phyloP scores from a whole-genome alignment of 495 filamentous ascomycete species.

The Hypoxylon lenormandii region DNA sequence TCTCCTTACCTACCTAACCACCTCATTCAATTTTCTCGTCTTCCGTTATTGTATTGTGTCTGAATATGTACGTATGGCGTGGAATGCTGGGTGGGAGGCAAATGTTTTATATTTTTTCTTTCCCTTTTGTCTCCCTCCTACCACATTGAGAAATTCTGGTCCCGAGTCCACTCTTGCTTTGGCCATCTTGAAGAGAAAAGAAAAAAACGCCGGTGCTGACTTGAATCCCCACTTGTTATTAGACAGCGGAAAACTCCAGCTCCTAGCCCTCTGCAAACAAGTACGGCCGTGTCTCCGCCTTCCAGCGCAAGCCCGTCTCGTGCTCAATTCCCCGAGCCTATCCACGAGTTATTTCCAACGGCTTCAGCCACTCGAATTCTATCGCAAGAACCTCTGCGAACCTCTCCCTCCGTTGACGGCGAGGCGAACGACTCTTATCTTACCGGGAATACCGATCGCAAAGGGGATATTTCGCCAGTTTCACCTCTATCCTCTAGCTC shows the following conservation, averaged over 20 bases:
- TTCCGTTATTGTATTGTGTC: conserved; percentile 11
- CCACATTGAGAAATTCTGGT: conserved; percentile 28
- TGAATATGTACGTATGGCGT: conserved; percentile 23
- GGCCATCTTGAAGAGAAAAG: conserved; percentile 16
- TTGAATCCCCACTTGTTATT: conserved; percentile 54
- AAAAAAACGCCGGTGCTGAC: conserved; percentile 46
- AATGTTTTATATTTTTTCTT: conserved; percentile 17
- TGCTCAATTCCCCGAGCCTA: conserved; percentile 51
- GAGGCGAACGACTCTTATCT: conserved; percentile 8
- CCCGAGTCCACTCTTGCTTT: conserved; percentile 3
- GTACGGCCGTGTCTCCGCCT: conserved; percentile 55
- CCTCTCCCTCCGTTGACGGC: conserved; percentile 23
- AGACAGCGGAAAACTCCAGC: conserved; percentile 57
- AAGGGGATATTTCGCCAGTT: conserved; percentile 29
- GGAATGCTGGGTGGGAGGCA: conserved; percentile 42
- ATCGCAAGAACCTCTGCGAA: conserved; percentile 53
- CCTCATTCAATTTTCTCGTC: not conserved
- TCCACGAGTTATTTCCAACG: conserved; percentile 39
- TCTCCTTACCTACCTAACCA: conserved; percentile 1
- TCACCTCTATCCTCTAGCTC: conserved; percentile 25
- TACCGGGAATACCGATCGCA: conserved; percentile 5
- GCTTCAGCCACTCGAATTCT: conserved; percentile 23
- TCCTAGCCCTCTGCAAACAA: conserved; percentile 60
- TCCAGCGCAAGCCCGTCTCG: conserved; percentile 58
- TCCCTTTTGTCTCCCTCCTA: conserved; percentile 4